phyloP scores from a whole-genome alignment of 2,329 filamentous ascomycete genomes.

The Ophiostoma populinum region DNA sequence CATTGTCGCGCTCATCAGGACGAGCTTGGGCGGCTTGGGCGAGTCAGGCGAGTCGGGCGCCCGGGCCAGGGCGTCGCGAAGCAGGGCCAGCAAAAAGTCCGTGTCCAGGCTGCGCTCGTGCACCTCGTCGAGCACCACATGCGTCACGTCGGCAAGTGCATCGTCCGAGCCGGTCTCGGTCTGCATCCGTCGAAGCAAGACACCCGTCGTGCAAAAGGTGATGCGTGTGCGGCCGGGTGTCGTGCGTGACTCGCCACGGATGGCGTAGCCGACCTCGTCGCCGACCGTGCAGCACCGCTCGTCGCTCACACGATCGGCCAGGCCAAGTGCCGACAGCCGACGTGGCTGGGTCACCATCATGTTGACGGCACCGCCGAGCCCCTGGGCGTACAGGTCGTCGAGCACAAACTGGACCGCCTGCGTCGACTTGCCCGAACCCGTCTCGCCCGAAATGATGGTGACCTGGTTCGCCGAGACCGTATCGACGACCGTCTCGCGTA shows the following conservation, averaged over 20 bases:
- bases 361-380: conserved; percentile 61
- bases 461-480: conserved; percentile 68
- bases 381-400: conserved; percentile 67
- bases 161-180: conserved; percentile 66
- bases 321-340: conserved; percentile 80
- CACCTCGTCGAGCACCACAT: conserved; percentile 91
- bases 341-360: conserved; percentile 93
- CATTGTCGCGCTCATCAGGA: conserved; percentile 92
- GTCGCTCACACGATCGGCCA: conserved; percentile 87
- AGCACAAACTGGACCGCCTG: conserved; percentile 93
- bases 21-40: conserved; percentile 71
- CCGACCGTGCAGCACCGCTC: conserved; percentile 60
- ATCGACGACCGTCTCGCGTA: conserved; percentile 57
- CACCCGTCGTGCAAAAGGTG: conserved; percentile 90
- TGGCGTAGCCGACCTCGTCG: conserved; percentile 78
- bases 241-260: conserved; percentile 73
- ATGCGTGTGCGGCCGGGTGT: conserved; percentile 52
- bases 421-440: conserved; percentile 90
- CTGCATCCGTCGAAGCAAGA: conserved; percentile 78
- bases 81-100: conserved; percentile 76
- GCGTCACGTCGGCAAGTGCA: conserved; percentile 76
- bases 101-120: conserved; percentile 92
- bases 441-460: conserved; percentile 93
- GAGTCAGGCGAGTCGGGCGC: conserved; percentile 52
- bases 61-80: conserved; percentile 62